These are phyloP conservation scores for Cyanophora paradoxa DNA, from an alignment of 78 protist species.

Conservation along the genomic window DNA sequence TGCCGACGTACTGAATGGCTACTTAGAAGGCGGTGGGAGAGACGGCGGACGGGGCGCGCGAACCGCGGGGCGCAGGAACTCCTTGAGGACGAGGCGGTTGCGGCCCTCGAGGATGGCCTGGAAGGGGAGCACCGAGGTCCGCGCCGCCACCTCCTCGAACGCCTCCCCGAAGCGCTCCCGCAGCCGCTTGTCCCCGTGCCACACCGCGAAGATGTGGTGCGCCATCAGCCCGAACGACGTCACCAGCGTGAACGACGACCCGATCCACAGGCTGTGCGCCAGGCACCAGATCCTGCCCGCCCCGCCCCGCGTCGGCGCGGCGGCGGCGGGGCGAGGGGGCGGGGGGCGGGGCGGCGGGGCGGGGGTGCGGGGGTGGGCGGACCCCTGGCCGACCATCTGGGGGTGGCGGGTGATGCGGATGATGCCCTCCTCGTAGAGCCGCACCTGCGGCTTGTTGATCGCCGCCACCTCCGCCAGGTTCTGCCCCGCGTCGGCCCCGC, in stretches of 20 bases:
- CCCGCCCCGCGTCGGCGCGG: not conserved
- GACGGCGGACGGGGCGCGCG: no score
- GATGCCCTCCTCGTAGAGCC: not conserved
- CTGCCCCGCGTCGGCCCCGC: not conserved
- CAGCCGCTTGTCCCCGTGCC: constrained; percentile 6
- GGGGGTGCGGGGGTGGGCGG: not conserved
- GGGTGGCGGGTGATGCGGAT: constrained; percentile 19
- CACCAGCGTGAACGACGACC: not conserved
- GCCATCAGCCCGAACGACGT: not conserved
- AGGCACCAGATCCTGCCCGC: not conserved
- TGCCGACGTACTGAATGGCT: no score
- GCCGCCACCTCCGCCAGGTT: not conserved
- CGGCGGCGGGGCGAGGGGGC: not conserved
- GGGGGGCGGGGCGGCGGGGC: not conserved
- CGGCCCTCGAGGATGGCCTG: not conserved
- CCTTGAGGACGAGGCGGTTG: not conserved
- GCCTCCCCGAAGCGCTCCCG: not conserved
- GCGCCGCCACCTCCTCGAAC: not conserved
- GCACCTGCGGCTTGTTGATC: not conserved
- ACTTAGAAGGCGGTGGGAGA: no score
- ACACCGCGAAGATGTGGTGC: constrained; percentile 3
- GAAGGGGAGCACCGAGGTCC: not conserved
- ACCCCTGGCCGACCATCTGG: constrained; percentile 1
- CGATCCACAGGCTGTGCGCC: not conserved
- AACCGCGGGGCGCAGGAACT: not conserved